Evolutionary conservation across 2,329 filamentous ascomycete genomes (phyloP).

Genomic region (Verticillium nubilum): DNA sequence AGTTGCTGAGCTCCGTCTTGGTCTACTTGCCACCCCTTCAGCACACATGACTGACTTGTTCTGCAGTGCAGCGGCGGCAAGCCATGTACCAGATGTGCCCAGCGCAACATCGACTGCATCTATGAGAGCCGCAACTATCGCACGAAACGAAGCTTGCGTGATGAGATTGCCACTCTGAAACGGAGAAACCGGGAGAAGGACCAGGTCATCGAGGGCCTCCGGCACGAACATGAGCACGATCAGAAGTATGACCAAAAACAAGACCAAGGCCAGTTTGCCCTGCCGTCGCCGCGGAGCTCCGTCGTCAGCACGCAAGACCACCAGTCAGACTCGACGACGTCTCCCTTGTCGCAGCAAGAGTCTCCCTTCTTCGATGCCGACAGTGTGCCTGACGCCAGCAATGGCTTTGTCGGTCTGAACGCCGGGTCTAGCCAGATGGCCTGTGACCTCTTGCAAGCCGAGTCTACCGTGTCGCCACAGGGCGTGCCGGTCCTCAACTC

Average conservation of each 20-base stretch:
- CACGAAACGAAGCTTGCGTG: background rate
- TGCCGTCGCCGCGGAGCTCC: background rate
- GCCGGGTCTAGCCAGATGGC: background rate
- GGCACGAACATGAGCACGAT: background rate
- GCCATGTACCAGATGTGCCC: conserved; percentile 1
- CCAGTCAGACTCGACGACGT: background rate
- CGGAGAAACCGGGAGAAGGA: background rate
- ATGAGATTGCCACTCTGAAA: background rate
- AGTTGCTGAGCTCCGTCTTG: background rate
- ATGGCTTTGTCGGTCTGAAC: background rate
- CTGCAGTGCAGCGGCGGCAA: conserved; percentile 2
- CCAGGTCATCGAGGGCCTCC: background rate
- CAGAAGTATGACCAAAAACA: background rate
- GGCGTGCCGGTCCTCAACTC: background rate
- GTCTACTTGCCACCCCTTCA: background rate
- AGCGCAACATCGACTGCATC: background rate
- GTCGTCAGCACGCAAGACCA: background rate
- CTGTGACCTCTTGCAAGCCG: background rate
- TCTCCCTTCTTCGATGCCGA: background rate
- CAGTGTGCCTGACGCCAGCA: background rate
- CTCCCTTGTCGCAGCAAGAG: background rate
- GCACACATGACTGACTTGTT: background rate
- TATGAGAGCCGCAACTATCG: background rate
- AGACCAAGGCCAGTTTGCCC: background rate
- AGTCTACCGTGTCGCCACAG: background rate